A percentile compares a stretch with the other conserved stretches of the same genome.
These are phyloP conservation scores for Suillus hirtellus DNA, from an alignment of 768 basidiomycete species.

Conservation along the genomic window DNA sequence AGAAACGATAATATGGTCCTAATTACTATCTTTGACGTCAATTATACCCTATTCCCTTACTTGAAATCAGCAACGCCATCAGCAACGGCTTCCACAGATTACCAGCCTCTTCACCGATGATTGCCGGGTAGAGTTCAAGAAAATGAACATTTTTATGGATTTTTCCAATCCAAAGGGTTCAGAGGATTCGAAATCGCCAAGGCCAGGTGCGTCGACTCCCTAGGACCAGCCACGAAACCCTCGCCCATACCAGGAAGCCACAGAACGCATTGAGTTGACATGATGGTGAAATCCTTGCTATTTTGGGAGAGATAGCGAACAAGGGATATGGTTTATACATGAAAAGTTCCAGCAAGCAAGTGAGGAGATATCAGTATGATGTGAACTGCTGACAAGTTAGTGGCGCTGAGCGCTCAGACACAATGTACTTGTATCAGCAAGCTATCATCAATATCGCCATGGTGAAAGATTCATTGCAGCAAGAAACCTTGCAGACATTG, in stretches of 20 bases:
- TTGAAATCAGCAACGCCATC: constrained; percentile 37
- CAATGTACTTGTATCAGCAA: background rate
- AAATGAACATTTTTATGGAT: constrained; percentile 14
- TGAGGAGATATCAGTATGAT: background rate
- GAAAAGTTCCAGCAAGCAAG: background rate
- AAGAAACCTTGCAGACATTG: background rate
- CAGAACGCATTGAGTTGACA: constrained; percentile 18
- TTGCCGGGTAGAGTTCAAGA: constrained; percentile 37
- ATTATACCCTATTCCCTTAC: constrained; percentile 40
- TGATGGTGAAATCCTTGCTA: background rate
- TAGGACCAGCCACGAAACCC: constrained; percentile 14
- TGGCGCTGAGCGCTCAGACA: too few species aligned
- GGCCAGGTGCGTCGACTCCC: constrained; percentile 36
- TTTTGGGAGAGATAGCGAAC: background rate
- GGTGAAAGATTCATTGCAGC: background rate
- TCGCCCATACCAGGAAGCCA: constrained; percentile 20
- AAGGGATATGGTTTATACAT: background rate
- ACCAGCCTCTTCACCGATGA: constrained; percentile 39
- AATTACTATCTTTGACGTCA: background rate
- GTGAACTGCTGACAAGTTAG: background rate
- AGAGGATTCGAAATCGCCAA: constrained; percentile 43
- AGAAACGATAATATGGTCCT: background rate
- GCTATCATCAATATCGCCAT: background rate
- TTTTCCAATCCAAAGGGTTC: constrained; percentile 45
- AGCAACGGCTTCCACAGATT: constrained; percentile 41